Evolutionary conservation across 805 yeast genomes (phyloP).

Genomic region (Blastobotrys chiropterorum): DNA sequence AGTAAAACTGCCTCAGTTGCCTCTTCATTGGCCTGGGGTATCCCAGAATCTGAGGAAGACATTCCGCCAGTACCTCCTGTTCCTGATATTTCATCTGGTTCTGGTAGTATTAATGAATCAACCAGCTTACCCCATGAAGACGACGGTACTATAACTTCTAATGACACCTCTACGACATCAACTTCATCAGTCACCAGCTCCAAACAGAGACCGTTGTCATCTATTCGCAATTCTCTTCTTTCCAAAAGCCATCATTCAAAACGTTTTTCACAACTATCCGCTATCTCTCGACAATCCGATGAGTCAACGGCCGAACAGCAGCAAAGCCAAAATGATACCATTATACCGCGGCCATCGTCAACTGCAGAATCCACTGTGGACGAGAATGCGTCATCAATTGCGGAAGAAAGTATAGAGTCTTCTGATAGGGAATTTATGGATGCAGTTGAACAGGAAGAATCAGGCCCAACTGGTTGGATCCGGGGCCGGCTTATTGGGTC

Average conservation of each 20-base stretch:
- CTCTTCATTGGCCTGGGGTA: slow-evolving; percentile 21
- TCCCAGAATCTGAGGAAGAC: slow-evolving; percentile 19
- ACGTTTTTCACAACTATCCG: background rate
- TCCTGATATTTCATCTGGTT: slow-evolving; percentile 13
- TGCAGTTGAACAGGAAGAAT: slow-evolving; percentile 33
- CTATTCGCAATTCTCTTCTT: background rate
- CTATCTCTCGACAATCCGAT: background rate
- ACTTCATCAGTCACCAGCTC: background rate
- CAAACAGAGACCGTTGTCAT: background rate
- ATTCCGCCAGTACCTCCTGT: slow-evolving; percentile 20
- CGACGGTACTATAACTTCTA: background rate
- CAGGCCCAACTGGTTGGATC: slow-evolving; percentile 78
- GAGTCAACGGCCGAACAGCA: background rate
- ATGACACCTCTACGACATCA: background rate
- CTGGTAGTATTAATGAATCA: slow-evolving; percentile 4
- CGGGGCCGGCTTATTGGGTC: slow-evolving; percentile 91
- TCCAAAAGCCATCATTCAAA: background rate
- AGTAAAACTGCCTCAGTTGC: slow-evolving; percentile 17
- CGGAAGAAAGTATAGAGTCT: slow-evolving; percentile 21
- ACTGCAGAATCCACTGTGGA: slow-evolving; percentile 2
- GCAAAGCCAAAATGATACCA: background rate
- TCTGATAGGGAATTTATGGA: slow-evolving; percentile 38
- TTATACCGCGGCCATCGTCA: background rate
- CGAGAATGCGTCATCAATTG: background rate
- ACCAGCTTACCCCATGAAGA: background rate